Evolutionary conservation across 352 stramenopile genomes (phyloP), one percentile per base, ranked within the genome.

Genomic region (Paralagenidium karlingii): DNA sequence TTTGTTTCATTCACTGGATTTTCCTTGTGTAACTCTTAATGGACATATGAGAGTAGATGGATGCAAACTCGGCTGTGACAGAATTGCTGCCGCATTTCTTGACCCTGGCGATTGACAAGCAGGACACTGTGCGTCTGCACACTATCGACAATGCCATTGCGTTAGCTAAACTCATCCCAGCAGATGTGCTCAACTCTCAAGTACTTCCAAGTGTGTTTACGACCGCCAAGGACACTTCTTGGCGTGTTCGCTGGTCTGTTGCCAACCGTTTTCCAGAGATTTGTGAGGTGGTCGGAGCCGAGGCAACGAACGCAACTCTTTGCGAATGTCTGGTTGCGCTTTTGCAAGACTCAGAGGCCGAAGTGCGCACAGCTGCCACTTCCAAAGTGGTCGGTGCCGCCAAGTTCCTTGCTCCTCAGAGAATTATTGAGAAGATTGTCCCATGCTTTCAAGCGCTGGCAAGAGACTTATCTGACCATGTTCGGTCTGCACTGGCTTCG

Each of bases 161-260:
- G 1, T 84, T 99, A 42, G 94, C 94, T 4, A 68, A 63, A 20
- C 65, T 98, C 34, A 68, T 94, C 18, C 48, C 62, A 3, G 43
- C 71, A 30, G 67, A 86, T 19, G 48, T 71, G 8, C 57, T 96
- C 26, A 63, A 78, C 4, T 60, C 80, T 6, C 64, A 91, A 30
- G 63, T 98, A 9, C 51, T 98, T 6, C 83, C 90, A 9, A 73
- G 91, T 0, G 79, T 97, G 30, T 81, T 96, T 20, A 77, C 91
- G 24, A 94, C 79, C 0, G 95, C 94, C 16, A 71, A 83, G 27
- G 95, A 98, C 63, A 88, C 85, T n/a, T 97, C 94, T 21, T 99
- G 96, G 96, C 83, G 96, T 41, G 95, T 99, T 24, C 78, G 96
- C 26, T 99, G 94, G 93, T 98, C 91, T 9, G 91, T 97, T 24